A percentile compares a stretch with the other conserved stretches of the same genome.
Evolutionary conservation across 805 yeast species (phyloP).

Genomic region (Citeromyces nyonsensis): DNA sequence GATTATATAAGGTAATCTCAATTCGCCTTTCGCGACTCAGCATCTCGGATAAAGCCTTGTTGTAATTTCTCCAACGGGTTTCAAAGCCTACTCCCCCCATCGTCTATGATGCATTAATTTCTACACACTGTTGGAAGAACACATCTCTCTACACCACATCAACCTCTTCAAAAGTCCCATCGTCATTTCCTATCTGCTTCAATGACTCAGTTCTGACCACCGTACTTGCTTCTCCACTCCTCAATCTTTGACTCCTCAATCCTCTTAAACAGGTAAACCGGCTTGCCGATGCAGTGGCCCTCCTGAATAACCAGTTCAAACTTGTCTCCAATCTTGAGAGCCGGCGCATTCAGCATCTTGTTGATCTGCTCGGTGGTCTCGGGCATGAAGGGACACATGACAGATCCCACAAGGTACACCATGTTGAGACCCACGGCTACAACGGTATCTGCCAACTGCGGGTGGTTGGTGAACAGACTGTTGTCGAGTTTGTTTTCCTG

Average conservation of each 20-base stretch:
- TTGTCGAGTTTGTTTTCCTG: slow-evolving; percentile 95
- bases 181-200: no score
- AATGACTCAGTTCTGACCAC: slow-evolving; percentile 66
- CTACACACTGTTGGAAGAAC: no score
- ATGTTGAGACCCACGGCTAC: slow-evolving; percentile 84
- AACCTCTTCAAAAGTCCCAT: no score
- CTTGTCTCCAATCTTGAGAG: slow-evolving; percentile 59
- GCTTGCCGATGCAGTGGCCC: slow-evolving; percentile 83
- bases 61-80: no score
- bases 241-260: slow-evolving; percentile 83
- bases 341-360: slow-evolving; percentile 73
- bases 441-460: slow-evolving; percentile 80
- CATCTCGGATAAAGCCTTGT: no score
- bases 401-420: slow-evolving; percentile 70
- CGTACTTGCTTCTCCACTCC: slow-evolving; percentile 75
- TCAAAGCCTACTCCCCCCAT: no score
- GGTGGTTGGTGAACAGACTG: slow-evolving; percentile 56
- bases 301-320: slow-evolving; percentile 53
- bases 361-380: slow-evolving; percentile 56
- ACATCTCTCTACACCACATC: no score
- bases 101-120: no score
- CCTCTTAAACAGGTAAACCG: slow-evolving; percentile 82
- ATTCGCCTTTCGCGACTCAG: no score
- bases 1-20: no score
- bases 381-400: slow-evolving; percentile 85